These are phyloP conservation scores for Pythium brachiatum DNA, from an alignment of 352 stramenopile species.

Conservation along the genomic window DNA sequence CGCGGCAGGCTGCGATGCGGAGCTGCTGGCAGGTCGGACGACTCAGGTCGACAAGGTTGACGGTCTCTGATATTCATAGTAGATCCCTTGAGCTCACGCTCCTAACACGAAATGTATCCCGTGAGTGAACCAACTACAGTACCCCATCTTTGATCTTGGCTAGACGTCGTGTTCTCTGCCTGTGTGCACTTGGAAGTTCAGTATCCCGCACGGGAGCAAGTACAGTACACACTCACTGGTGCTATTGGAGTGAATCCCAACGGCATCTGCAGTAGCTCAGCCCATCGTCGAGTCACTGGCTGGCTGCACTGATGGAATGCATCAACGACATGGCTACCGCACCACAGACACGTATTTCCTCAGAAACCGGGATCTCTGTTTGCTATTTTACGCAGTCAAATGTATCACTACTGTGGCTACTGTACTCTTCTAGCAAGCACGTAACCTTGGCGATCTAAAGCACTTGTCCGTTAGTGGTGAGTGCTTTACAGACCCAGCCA, in stretches of 20 bases:
- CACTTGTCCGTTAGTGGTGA: not conserved
- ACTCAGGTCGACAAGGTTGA: not conserved
- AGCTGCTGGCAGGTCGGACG: not conserved
- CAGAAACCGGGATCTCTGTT: not conserved
- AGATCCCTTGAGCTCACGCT: not conserved
- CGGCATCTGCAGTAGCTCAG: too few relatives aligned
- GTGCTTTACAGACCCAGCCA: constrained; percentile 26
- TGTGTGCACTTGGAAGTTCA: too few relatives aligned
- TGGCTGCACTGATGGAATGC: too few relatives aligned
- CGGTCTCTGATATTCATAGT: not conserved
- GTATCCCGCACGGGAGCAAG: too few relatives aligned
- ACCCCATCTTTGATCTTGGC: too few relatives aligned
- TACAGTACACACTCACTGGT: too few relatives aligned
- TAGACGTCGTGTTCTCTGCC: too few relatives aligned
- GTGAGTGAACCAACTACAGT: not conserved
- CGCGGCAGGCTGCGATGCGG: not conserved
- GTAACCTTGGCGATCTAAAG: not conserved
- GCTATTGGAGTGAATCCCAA: too few relatives aligned
- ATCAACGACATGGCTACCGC: too few relatives aligned
- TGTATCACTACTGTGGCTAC: not conserved
- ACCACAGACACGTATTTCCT: not conserved
- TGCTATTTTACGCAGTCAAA: not conserved
- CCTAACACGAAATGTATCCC: not conserved
- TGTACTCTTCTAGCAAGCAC: not conserved
- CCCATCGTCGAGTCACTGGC: too few relatives aligned